Base-by-base conservation (phyloP, 176 grass and related monocot genomes). In the Ensete ventricosum region DNA sequence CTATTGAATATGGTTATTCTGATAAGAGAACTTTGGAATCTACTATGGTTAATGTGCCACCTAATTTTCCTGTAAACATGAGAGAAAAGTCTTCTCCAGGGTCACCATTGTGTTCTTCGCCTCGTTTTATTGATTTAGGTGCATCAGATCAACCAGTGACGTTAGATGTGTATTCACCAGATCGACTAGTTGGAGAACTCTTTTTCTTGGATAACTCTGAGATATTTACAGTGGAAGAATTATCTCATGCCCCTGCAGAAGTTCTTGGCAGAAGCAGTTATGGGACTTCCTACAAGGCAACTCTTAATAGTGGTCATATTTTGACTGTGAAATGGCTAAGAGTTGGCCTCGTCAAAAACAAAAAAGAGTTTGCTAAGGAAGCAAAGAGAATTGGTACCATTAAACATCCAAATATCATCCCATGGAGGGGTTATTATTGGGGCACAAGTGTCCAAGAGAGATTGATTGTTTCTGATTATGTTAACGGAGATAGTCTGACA, bases 341-440 rank as follows among this genome's bases (percentile, higher is more conserved):
- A 74, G 91, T 89, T 79, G 88, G 88, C 25, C 85, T 99, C 9
- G 91, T 95, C 53, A 94, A 87, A 86, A 83, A 83, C 71, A 94
- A 95, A 85, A 95, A 94, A 25, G 91, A 95, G 48, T 99, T 95
- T 82, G 79, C 72, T 2, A 99, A 91, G 82, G 96, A 99, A 81
- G 82, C 86, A 70, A 99, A 99, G 77, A 83, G 84, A 72, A 85
- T 99, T 73, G 96, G 86, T 14, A 83, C 78, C 48, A 93, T 86
- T 55, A 91, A 55, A 55, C 90, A 99, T 84, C 79, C 84, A 34
- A 95, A 94, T 81, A 82, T 94, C 84, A 79, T 95, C 80, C 75
- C 88, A 3, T 99, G 91, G 96, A 90, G 84, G 81, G 88, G 88
- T 16, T 89, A 91, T 81, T 99, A 99, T 70, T 99, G 95, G 95